Percentiles rank a stretch among this genome's conserved stretches.
phyloP scores from a whole-genome alignment of 306 rosid genomes.

The Inga laurina region DNA sequence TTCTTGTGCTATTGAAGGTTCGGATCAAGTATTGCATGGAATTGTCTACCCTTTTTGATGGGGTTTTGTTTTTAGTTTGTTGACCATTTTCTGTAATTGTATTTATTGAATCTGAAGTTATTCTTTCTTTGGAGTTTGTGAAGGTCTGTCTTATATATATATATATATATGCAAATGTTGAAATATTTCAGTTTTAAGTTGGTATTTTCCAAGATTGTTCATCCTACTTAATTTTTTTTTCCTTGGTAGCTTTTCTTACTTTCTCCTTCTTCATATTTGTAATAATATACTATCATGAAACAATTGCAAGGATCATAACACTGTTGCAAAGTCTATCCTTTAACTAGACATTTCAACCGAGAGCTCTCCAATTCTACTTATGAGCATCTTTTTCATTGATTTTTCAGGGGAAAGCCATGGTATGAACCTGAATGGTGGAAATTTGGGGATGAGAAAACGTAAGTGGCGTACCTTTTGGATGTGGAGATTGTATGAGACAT shows the following conservation, averaged over 20 bases:
- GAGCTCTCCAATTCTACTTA: constrained; percentile 27
- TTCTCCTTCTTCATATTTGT: constrained; percentile 21
- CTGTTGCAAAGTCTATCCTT: constrained; percentile 3
- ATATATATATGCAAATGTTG: neutral
- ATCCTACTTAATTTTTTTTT: neutral
- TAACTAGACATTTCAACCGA: neutral
- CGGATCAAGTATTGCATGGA: no score
- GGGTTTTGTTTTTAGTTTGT: no score
- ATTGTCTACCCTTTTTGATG: no score
- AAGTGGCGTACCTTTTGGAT: constrained; percentile 47
- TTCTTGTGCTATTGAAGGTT: neutral
- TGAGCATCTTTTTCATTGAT: constrained; percentile 27
- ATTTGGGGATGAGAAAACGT: constrained; percentile 97
- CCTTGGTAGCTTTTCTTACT: constrained; percentile 13
- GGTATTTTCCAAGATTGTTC: neutral
- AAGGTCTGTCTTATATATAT: no score
- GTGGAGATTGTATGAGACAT: constrained; percentile 7
- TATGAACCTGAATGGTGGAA: constrained; percentile 99
- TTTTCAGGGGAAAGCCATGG: constrained; percentile 88
- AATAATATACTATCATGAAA: constrained; percentile 1
- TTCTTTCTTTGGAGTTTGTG: no score
- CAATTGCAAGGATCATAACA: neutral
- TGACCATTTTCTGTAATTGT: no score
- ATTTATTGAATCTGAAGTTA: no score
- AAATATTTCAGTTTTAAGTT: neutral